A percentile compares a stretch with the other conserved stretches of the same genome.
Evolutionary conservation across 352 stramenopile genomes (phyloP).

Genomic region (Thalassiosira livingstoniorum): DNA sequence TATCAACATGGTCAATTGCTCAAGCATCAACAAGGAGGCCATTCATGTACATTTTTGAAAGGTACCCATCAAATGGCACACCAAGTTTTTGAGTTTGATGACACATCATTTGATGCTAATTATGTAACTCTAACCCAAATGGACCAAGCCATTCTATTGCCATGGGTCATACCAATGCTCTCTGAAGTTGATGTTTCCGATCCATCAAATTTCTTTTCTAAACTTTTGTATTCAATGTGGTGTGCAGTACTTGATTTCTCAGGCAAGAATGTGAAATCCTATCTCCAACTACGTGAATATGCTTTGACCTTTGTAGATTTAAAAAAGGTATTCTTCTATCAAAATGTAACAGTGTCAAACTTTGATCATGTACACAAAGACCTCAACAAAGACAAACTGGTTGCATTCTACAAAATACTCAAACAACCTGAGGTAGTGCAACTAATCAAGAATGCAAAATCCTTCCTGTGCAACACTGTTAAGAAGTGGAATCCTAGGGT

Average conservation of each 20-base stretch:
- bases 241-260: conserved; percentile 6
- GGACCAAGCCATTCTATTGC: conserved; percentile 6
- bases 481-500: not conserved
- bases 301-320: not conserved
- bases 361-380: no score
- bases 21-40: conserved; percentile 11
- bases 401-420: no score
- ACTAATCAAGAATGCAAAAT: not conserved
- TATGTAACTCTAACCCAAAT: conserved; percentile 5
- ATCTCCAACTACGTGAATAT: not conserved
- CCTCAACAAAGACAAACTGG: no score
- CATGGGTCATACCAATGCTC: conserved; percentile 10
- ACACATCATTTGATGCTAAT: conserved; percentile 1
- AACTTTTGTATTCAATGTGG: not conserved
- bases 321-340: not conserved
- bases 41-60: conserved; percentile 35
- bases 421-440: no score
- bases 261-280: not conserved
- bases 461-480: not conserved
- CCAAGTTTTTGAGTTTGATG: not conserved
- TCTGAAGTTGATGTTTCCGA: no score
- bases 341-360: not conserved
- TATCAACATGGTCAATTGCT: conserved; percentile 18
- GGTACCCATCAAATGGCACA: conserved; percentile 25
- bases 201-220: no score